Base-by-base conservation (phyloP, 2,329 filamentous ascomycete genomes). In the Aureobasidium subglaciale region DNA sequence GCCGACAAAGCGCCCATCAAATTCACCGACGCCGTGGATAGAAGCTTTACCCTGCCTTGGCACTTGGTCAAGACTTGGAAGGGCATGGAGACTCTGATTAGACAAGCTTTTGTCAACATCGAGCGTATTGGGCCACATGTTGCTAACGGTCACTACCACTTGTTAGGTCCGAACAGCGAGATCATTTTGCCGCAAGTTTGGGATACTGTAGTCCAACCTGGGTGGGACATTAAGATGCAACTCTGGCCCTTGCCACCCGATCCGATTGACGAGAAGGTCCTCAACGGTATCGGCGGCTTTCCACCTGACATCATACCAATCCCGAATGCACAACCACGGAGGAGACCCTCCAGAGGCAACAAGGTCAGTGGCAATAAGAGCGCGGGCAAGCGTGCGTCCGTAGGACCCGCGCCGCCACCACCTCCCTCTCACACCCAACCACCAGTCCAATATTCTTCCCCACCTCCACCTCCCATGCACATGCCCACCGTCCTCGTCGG, bases 41-140 rank as follows among this genome's bases (percentile, higher is more conserved):
- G 91, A 62, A 96, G 95, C 70, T 96, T 95, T 69, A 93, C 84
- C 71, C 96, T 96, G 66, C 91, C 91, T 1, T 96, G 86, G 72
- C 83, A 91, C 60, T 70, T 95, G 27, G 96, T 90, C 70, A 83
- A 84, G 65, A 93, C 85, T n/a, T 67, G 65, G 66, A 68, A 76
- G 68, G 73, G 74, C 32, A 76, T 77, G 74, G 72, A 76, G 59
- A 66, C 67, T 27, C 67, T 78, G 45, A 76, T 78, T 67, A 72
- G 73, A 59, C 74, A 77, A 63, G 75, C 75, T 18, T 77, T 77
- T 63, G 61, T 72, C 20, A 73, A 76, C 58, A 70, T 76, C 27
- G 75, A 76, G 49, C 65, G 70, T 25, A 71, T 77, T 25, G 71
- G 73, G 32, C 69, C 70, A 35, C 73, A 75, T 56, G 73, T 78